Conservation (phyloP, 1,284 basidiomycete species). For the Ceratobasidium sp. region DNA sequence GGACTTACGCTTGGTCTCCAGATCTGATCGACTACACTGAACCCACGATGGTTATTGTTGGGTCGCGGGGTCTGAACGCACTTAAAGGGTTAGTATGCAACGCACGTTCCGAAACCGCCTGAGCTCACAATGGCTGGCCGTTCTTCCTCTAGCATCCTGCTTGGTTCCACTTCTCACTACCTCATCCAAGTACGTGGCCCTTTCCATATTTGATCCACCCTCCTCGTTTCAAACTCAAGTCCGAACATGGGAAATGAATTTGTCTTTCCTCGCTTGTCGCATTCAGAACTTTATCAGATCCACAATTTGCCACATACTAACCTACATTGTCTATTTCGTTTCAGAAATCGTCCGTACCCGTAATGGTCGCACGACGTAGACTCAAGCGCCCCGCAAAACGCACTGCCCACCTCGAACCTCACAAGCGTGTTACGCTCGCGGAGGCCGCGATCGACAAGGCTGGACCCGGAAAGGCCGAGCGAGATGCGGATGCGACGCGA, state of each 20-base stretch:
- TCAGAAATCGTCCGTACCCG: slow-evolving; percentile 88
- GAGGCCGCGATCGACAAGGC: slow-evolving; percentile 86
- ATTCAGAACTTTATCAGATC: slow-evolving; percentile 15
- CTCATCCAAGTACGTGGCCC: slow-evolving; percentile 77
- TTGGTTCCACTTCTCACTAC: slow-evolving; percentile 98
- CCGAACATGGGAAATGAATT: neutral
- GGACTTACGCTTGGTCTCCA: slow-evolving; percentile 52
- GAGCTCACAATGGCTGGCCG: neutral
- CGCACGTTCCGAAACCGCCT: slow-evolving; percentile 4
- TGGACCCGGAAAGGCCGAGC: slow-evolving; percentile 74
- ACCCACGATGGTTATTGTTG: slow-evolving; percentile 95
- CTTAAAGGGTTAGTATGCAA: slow-evolving; percentile 80
- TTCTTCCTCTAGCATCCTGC: slow-evolving; percentile 75
- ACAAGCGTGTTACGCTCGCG: slow-evolving; percentile 85
- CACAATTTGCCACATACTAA: slow-evolving; percentile 14
- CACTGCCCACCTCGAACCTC: slow-evolving; percentile 72
- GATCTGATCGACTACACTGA: slow-evolving; percentile 92
- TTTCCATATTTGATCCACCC: neutral
- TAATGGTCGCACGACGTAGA: slow-evolving; percentile 89
- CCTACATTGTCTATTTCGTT: slow-evolving; percentile 17
- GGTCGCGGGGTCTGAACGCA: slow-evolving; percentile 90
- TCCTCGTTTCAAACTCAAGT: neutral
- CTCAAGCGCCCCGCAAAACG: slow-evolving; percentile 79
- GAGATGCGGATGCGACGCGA: slow-evolving; percentile 77
- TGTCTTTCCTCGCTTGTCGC: neutral